Evolutionary conservation across 495 filamentous ascomycete species (phyloP), one percentile per base, ranked within the genome.

Genomic region (Neurospora sp.): DNA sequence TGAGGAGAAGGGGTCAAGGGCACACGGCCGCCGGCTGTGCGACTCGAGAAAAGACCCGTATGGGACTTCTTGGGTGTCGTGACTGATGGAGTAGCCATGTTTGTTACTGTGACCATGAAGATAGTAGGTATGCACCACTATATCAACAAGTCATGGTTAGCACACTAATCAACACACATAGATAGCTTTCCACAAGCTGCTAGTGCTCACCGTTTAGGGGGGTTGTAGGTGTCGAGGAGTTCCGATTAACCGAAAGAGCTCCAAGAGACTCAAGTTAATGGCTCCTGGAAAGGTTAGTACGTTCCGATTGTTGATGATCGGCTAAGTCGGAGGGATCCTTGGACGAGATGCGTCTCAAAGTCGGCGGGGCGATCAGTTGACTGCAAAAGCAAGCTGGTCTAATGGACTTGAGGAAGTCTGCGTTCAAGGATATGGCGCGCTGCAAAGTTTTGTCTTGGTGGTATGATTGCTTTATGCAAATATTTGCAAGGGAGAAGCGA

Each of bases 41-140:
- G 93, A 76, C 92, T 89, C 73, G 93, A 95, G 86, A 99, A 98
- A 78, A 97, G 87, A 71, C 93, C 93, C 83, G 92, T 89, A 82
- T 97, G 95, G 87, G 91, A 94, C 88, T 96, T 97, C 80, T 95
- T 86, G 48, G 96, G 96, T 72, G 96, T 99, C 72, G 92, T 92
- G 80, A 98, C 91, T 78, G 92, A 87, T 83, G 90, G 88, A 79
- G 93, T 92, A 81, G 96, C 94, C 96, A 98, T 99, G 79, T 76
- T 88, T 82, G 76, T 80, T 81, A 81, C 78, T 76, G 73, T 77
- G 70, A 71, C 76, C 73, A 72, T 79, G 76, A 81, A 81, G 81
- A 59, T 54, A 73, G 76, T 73, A 73, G 70, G 37, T 71, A 62
- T 39, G 76, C 35, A 79, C 81, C 83, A 80, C 78, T 75, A 80